These are phyloP conservation scores for Colletotrichum scovillei DNA, from an alignment of 2,329 filamentous ascomycete genomes.

Conservation along the genomic window DNA sequence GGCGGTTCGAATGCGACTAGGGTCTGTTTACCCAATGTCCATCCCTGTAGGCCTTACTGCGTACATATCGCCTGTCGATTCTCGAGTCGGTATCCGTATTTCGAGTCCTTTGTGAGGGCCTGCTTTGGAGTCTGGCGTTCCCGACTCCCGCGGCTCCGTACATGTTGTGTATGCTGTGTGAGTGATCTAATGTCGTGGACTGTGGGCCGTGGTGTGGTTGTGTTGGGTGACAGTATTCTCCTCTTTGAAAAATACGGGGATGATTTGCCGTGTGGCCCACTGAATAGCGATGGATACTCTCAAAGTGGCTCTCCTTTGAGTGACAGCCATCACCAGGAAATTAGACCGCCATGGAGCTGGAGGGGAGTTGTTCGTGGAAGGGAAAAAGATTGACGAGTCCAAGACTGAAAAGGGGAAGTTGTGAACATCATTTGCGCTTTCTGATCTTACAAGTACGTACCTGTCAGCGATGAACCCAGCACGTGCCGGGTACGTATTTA, in stretches of 20 bases:
- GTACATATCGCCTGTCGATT: background rate
- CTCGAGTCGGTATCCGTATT: background rate
- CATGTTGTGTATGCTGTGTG: background rate
- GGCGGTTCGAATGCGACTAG: background rate
- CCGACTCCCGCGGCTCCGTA: background rate
- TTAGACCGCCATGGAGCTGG: slow-evolving; percentile 23
- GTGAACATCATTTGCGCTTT: slow-evolving; percentile 21
- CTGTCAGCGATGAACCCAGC: background rate
- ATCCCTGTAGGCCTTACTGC: background rate
- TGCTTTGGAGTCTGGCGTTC: background rate
- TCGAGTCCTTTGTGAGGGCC: background rate
- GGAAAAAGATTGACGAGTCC: slow-evolving; percentile 19
- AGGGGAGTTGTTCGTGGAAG: slow-evolving; percentile 4
- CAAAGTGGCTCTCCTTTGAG: slow-evolving; percentile 18
- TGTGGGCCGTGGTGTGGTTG: background rate
- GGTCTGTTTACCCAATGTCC: background rate
- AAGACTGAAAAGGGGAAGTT: slow-evolving; percentile 27
- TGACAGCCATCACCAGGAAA: slow-evolving; percentile 16
- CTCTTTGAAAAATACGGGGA: slow-evolving; percentile 6
- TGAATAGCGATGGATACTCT: background rate
- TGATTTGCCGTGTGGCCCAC: slow-evolving; percentile 9
- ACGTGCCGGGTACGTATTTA: background rate
- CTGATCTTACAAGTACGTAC: background rate
- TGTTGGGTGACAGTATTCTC: background rate
- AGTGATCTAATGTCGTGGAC: background rate